phyloP scores from a whole-genome alignment of 192 early-diverging fungal species.

The Rhizoclosmatium globosum region DNA sequence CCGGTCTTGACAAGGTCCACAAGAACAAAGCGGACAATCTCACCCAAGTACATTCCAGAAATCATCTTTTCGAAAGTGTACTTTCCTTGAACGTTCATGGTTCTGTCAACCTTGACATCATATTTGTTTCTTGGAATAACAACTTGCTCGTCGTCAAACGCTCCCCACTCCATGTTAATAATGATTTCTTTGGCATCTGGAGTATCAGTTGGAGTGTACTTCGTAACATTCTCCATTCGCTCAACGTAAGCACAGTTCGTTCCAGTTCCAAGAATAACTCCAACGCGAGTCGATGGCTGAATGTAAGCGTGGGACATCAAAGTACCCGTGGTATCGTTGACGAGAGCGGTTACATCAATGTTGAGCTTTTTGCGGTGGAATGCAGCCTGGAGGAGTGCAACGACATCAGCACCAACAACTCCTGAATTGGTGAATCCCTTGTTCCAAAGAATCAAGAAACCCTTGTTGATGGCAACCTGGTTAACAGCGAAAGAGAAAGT shows the following conservation, averaged over 20 bases:
- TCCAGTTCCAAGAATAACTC: constrained; percentile 92
- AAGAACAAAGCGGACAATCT: constrained; percentile 81
- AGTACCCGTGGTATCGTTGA: constrained; percentile 96
- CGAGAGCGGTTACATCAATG: constrained; percentile 82
- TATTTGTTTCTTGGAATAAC: constrained; percentile 88
- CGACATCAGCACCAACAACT: constrained; percentile 84
- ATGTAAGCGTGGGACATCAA: constrained; percentile 88
- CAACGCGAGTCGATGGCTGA: constrained; percentile 82
- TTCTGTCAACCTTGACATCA: constrained; percentile 82
- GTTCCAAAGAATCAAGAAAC: constrained; percentile 66
- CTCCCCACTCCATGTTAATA: constrained; percentile 96
- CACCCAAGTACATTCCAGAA: constrained; percentile 93
- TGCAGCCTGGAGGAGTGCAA: constrained; percentile 82
- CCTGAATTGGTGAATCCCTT: constrained; percentile 87
- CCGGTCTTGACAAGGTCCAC: constrained; percentile 84
- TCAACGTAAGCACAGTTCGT: constrained; percentile 95
- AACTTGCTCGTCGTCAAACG: constrained; percentile 72
- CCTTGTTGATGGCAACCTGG: constrained; percentile 69
- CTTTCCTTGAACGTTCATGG: constrained; percentile 78
- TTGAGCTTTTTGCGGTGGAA: constrained; percentile 74
- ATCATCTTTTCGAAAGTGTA: constrained; percentile 97
- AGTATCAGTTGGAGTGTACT: constrained; percentile 70
- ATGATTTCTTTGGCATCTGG: constrained; percentile 73
- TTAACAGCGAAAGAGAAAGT: constrained; percentile 96
- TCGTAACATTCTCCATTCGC: constrained; percentile 74